Evolutionary conservation across 306 rosid genomes (phyloP), one percentile per base, ranked within the genome.

Genomic region (Medicago ruthenica): DNA sequence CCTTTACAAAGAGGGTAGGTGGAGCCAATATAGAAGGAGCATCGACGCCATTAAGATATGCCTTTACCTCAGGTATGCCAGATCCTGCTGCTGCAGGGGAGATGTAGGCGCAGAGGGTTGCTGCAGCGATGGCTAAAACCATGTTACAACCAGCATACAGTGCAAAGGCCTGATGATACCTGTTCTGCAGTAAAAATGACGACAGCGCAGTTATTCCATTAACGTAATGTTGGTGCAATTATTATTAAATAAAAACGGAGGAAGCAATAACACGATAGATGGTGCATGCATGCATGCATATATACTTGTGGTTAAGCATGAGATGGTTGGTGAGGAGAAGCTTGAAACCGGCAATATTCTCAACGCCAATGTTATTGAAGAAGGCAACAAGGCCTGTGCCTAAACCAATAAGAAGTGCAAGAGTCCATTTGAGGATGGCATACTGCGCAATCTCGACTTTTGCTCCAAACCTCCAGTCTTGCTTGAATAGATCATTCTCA

Each of bases 41-140:
- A 77, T 92, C 97, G 51, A 92, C 58, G 18, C 97, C 97, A 48
- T 92, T 92, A 79, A 92, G 97, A 78, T 91, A 91, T 51, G 97
- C 95, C 87, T 91, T 91, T 73, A 91, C 97, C 86, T 91, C 97
- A 16, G 97, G 97, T 73, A 92, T 89, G 57, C 97, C 96, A 8
- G 97, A 92, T 17, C 97, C 97, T 9, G 97, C 95, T 44, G 97
- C 97, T 51, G 93, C 93, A 13, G 97, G 97, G 67, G 90, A 85
- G 55, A 89, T 40, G 78, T 76, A 92, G 67, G 91, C 95, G 70
- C 97, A 92, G 9, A 92, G 86, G 22, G 72, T 63, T 4, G 85
- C 91, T 9, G 97, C 95, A 36, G 82, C 91, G 60, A 62, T 6
- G 58, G 91, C 95, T 70, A 89, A 79, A 36, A 72, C 44, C 84